Percentiles rank a stretch among this genome's conserved stretches.
These are phyloP conservation scores for Catharanthus roseus DNA, from an alignment of 257 asterid species.

Conservation along the genomic window DNA sequence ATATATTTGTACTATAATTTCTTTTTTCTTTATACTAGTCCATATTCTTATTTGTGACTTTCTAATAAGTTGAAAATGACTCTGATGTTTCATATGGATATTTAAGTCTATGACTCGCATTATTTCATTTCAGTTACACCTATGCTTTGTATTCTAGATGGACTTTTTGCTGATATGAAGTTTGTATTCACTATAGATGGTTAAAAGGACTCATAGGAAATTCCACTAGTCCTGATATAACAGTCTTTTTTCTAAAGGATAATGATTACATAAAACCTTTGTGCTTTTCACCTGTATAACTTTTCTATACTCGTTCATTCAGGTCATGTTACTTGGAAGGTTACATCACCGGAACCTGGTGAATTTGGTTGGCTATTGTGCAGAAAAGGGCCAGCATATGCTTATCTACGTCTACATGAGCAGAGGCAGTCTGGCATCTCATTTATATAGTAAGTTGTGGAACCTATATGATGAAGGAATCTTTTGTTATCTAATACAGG, in stretches of 20 bases:
- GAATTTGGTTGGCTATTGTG: constrained; percentile 93
- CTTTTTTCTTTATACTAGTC: background rate
- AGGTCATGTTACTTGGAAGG: constrained; percentile 93
- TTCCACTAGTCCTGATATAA: background rate
- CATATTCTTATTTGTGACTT: background rate
- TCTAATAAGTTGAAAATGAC: background rate
- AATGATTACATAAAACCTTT: background rate
- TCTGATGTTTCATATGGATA: background rate
- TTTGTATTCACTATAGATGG: background rate
- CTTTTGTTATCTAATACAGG: background rate
- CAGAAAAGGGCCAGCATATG: constrained; percentile 87
- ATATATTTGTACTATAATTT: background rate
- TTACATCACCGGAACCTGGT: constrained; percentile 95
- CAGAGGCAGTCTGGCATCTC: constrained; percentile 90
- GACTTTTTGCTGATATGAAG: background rate
- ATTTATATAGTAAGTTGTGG: constrained; percentile 65
- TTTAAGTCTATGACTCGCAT: background rate
- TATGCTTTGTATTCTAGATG: background rate
- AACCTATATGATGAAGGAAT: background rate
- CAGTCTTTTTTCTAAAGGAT: background rate
- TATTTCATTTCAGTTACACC: background rate
- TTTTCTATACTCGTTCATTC: constrained; percentile 14
- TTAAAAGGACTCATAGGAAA: background rate
- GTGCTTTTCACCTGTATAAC: background rate
- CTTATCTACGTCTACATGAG: constrained; percentile 90